Evolutionary conservation across 2,329 filamentous ascomycete genomes (phyloP).

Genomic region (Trichoderma aggressivum): DNA sequence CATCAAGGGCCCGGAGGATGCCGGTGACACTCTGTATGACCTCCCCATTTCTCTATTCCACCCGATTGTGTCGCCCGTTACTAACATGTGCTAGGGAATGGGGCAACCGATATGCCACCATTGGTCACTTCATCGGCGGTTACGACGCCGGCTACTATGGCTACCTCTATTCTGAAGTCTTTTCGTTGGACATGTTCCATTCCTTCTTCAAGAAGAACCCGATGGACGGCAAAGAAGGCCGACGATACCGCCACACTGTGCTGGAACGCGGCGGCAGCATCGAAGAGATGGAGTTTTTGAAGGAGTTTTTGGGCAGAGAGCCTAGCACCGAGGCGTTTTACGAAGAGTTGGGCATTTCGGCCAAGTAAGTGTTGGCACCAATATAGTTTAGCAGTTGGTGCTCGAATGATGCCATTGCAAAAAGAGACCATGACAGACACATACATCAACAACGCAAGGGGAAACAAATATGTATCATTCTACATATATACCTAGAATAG

Average conservation of each 20-base stretch:
- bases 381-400: not conserved
- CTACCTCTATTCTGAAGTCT: conserved; percentile 72
- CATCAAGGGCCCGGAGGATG: conserved; percentile 68
- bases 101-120: conserved; percentile 76
- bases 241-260: conserved; percentile 74
- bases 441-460: not conserved
- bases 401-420: not conserved
- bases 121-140: conserved; percentile 78
- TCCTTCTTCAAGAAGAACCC: conserved; percentile 73
- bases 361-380: not conserved
- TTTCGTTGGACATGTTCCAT: conserved; percentile 84
- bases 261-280: conserved; percentile 73
- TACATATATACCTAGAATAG: not conserved
- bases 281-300: conserved; percentile 76
- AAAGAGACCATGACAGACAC: not conserved
- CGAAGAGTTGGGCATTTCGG: conserved; percentile 61
- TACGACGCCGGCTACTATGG: conserved; percentile 85
- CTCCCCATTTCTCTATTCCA: not conserved
- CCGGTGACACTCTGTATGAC: conserved; percentile 52
- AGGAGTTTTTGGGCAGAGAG: conserved; percentile 73
- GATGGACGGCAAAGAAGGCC: conserved; percentile 71
- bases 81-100: conserved; percentile 50
- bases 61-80: not conserved
- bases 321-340: conserved; percentile 79
- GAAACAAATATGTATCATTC: not conserved